Conservation (phyloP, 176 grass and related monocot species). For the Lolium multiflorum region DNA sequence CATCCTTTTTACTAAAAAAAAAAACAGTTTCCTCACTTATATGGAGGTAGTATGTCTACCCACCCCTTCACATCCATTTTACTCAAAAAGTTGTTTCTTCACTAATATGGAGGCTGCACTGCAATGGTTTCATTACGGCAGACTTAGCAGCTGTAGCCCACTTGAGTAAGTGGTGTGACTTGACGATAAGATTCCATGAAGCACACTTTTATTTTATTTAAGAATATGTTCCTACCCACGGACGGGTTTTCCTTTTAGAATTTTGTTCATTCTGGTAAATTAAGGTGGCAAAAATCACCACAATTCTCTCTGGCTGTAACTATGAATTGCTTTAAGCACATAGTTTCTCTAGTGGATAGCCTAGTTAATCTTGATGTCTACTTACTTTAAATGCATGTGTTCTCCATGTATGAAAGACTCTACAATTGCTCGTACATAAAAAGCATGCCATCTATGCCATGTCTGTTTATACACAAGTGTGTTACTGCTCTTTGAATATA, state of each 20-base stretch:
- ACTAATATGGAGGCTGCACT: neutral
- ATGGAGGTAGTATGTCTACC: neutral
- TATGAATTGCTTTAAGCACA: conserved; percentile 11
- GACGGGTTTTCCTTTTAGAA: neutral
- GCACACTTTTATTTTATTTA: conserved; percentile 19
- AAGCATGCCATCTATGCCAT: conserved; percentile 10
- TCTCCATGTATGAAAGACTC: neutral
- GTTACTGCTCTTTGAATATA: conserved; percentile 52
- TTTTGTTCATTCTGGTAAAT: conserved; percentile 8
- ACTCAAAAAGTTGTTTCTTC: too few species aligned
- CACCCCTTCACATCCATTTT: too few species aligned
- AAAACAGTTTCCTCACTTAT: neutral
- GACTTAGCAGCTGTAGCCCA: conserved; percentile 5
- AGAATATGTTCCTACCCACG: conserved; percentile 28
- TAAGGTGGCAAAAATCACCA: neutral
- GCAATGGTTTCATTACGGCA: neutral
- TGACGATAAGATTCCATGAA: conserved; percentile 29
- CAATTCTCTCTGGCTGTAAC: conserved; percentile 14
- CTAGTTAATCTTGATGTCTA: neutral
- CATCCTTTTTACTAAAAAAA: conserved; percentile 37
- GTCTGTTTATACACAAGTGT: conserved; percentile 25
- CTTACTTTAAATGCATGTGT: neutral
- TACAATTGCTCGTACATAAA: neutral
- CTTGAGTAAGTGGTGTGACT: neutral
- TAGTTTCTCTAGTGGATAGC: neutral